phyloP scores from a whole-genome alignment of 805 yeast genomes.

The Wickerhamiella alocasiicola region DNA sequence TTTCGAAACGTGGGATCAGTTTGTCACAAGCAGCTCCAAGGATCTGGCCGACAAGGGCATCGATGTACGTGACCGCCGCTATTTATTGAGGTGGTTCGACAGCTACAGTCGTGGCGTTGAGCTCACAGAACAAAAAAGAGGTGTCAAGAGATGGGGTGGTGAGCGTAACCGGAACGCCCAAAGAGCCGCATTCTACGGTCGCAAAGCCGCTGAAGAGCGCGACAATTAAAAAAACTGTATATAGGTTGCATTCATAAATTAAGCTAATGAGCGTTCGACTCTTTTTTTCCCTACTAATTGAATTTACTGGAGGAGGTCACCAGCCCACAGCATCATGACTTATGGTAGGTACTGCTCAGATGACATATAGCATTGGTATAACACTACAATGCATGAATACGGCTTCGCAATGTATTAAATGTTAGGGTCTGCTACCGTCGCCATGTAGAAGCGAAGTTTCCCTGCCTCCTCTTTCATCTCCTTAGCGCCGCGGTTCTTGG shows the following conservation, averaged over 20 bases:
- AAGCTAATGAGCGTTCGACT: too few relatives aligned
- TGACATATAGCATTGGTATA: too few relatives aligned
- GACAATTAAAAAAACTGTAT: too few relatives aligned
- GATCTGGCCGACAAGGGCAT: constrained; percentile 66
- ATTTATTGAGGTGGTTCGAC: constrained; percentile 59
- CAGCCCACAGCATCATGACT: too few relatives aligned
- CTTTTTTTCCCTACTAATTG: too few relatives aligned
- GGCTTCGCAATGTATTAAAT: constrained; percentile 2
- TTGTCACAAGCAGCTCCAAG: constrained; percentile 44
- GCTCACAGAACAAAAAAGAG: constrained; percentile 44
- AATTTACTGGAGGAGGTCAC: too few relatives aligned
- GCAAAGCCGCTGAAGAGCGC: constrained; percentile 24
- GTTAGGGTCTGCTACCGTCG: constrained; percentile 12
- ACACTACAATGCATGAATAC: too few relatives aligned
- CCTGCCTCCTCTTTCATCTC: constrained; percentile 64
- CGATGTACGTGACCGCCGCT: constrained; percentile 53
- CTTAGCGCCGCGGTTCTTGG: constrained; percentile 48
- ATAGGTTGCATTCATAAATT: too few relatives aligned
- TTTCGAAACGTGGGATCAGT: constrained; percentile 61
- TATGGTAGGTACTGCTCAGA: too few relatives aligned
- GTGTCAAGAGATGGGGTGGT: constrained; percentile 77
- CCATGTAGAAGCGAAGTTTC: constrained; percentile 31
- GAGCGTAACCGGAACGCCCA: constrained; percentile 65
- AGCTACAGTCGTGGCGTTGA: constrained; percentile 46
- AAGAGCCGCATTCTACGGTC: constrained; percentile 35